Percentiles rank a stretch among this genome's conserved stretches.
Evolutionary conservation across 306 rosid species (phyloP).

Genomic region (Glycine soja): DNA sequence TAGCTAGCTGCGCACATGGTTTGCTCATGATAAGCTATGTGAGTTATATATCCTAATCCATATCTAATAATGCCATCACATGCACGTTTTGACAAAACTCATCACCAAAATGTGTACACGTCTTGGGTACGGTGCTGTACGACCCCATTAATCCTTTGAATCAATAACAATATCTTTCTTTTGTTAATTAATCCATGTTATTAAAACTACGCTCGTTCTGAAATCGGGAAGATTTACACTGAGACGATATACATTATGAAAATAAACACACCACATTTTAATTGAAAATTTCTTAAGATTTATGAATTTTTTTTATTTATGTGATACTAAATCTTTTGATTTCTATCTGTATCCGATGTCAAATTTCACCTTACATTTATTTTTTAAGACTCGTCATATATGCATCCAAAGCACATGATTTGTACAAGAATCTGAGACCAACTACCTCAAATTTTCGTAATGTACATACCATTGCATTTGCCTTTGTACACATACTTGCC

Average conservation of each 20-base stretch:
- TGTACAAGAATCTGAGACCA: constrained; percentile 19
- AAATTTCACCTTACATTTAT: too few relatives aligned
- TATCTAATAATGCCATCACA: constrained; percentile 48
- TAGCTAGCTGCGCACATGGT: constrained; percentile 50
- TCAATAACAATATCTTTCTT: background rate
- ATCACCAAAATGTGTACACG: constrained; percentile 9
- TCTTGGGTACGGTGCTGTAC: constrained; percentile 44
- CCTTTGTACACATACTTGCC: constrained; percentile 24
- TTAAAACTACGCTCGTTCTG: background rate
- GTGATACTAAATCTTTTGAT: too few relatives aligned
- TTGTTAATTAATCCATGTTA: constrained; percentile 17
- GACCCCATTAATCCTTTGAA: constrained; percentile 31
- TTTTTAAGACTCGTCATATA: too few relatives aligned
- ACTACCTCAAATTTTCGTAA: constrained; percentile 12
- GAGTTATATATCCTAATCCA: constrained; percentile 32
- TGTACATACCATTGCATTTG: constrained; percentile 8
- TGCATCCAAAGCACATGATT: constrained; percentile 23
- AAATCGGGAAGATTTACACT: too few relatives aligned
- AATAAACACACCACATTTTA: too few relatives aligned
- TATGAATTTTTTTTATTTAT: too few relatives aligned
- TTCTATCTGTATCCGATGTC: too few relatives aligned
- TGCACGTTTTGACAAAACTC: constrained; percentile 48
- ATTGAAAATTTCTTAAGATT: too few relatives aligned
- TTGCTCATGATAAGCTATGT: constrained; percentile 40
- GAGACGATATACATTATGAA: too few relatives aligned